Evolutionary conservation across 441 rosid species (phyloP).

Genomic region (Arabidopsis lyrata): DNA sequence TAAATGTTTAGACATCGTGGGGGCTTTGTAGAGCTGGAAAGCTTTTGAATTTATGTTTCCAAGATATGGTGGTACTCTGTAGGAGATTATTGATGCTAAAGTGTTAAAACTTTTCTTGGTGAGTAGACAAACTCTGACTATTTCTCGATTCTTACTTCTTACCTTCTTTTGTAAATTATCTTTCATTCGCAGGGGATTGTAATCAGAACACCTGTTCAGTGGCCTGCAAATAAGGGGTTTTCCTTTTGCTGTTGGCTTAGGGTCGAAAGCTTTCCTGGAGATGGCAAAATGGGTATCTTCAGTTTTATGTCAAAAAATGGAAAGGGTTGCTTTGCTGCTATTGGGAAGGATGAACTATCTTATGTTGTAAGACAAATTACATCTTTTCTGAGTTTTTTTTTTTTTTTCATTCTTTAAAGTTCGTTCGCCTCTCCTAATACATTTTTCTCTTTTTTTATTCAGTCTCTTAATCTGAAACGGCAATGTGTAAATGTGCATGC

Average conservation of each 20-base stretch:
- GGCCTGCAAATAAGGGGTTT: conserved; percentile 96
- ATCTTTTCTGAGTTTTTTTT: conserved; percentile 1
- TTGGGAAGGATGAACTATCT: conserved; percentile 78
- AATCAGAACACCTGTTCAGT: conserved; percentile 87
- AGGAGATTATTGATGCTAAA: conserved; percentile 26
- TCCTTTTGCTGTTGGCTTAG: conserved; percentile 99
- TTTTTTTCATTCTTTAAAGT: conserved; percentile 24
- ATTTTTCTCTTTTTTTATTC: conserved; percentile 48
- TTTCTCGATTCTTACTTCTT: conserved; percentile 18
- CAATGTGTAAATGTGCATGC: conserved; percentile 74
- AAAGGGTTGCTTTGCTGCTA: conserved; percentile 86
- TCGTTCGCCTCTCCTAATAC: conserved; percentile 29
- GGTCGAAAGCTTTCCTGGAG: conserved; percentile 86
- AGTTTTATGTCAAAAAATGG: conserved; percentile 93
- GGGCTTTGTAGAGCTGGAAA: conserved; percentile 11
- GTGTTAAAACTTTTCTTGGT: conserved; percentile 34
- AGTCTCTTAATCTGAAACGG: conserved; percentile 86
- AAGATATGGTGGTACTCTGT: conserved; percentile 25
- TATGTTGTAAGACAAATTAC: conserved; percentile 67
- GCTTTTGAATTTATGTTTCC: conserved; percentile 25
- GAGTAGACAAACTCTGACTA: conserved; percentile 27
- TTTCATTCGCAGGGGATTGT: conserved; percentile 74
- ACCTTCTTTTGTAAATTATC: conserved; percentile 16
- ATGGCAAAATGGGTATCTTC: conserved; percentile 90
- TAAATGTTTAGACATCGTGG: conserved; percentile 27